Conservation (phyloP, 176 grass and related monocot species). For the Lolium rigidum region DNA sequence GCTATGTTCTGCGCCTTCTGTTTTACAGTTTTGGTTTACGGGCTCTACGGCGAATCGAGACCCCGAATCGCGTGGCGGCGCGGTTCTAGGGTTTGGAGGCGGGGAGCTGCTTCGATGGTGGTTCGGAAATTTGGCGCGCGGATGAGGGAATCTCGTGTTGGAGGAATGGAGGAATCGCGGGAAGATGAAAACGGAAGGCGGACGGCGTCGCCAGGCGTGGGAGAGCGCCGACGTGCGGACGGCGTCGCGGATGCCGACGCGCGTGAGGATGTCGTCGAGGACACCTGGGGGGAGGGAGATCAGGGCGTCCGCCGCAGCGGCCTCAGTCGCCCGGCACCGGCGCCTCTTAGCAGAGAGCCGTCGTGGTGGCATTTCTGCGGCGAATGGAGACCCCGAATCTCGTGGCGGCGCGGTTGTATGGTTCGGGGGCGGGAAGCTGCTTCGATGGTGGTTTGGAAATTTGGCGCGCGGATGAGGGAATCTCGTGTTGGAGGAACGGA, state of each 20-base stretch:
- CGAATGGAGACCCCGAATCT: not conserved
- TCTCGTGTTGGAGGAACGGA: not conserved
- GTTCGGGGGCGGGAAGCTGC: not conserved
- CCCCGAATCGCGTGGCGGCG: not conserved
- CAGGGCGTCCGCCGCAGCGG: slow-evolving; percentile 6
- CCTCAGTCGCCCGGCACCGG: not conserved
- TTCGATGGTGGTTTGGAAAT: not conserved
- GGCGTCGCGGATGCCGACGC: slow-evolving; percentile 16
- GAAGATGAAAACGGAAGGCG: not conserved
- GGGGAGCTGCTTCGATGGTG: not conserved
- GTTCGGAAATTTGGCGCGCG: not conserved
- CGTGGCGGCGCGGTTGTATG: not conserved
- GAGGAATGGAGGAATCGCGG: not conserved
- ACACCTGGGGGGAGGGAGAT: not conserved
- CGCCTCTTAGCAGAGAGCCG: not conserved
- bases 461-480: not conserved
- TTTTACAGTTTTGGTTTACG: no score
- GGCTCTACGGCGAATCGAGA: not conserved
- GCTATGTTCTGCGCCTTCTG: no score
- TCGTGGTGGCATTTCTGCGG: not conserved
- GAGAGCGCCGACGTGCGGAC: slow-evolving; percentile 37
- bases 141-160: not conserved
- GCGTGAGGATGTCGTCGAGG: no score
- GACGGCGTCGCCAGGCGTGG: slow-evolving; percentile 43
- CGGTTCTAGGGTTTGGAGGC: not conserved